Evolutionary conservation across 2,329 filamentous ascomycete species (phyloP).

Genomic region (Didymella sp.): DNA sequence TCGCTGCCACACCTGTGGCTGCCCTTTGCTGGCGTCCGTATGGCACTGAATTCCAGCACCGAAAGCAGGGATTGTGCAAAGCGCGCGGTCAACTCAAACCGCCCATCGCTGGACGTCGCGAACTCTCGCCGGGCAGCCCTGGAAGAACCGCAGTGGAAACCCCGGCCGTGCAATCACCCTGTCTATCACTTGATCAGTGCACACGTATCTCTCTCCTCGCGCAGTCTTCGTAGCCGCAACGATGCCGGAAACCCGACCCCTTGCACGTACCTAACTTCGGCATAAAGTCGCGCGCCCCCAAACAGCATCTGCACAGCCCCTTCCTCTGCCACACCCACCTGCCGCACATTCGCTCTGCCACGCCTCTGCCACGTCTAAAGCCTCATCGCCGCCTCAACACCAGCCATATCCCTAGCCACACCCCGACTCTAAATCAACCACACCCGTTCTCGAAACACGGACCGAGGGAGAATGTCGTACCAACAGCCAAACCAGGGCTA

Average conservation of each 20-base stretch:
- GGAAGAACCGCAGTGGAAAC: background rate
- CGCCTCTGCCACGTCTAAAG: background rate
- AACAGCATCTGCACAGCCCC: background rate
- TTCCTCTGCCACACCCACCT: background rate
- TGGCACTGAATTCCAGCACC: too few relatives aligned
- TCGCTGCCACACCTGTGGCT: conserved; percentile 16
- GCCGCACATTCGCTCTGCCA: background rate
- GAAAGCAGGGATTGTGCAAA: background rate
- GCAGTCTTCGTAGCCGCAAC: background rate
- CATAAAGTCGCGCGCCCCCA: background rate
- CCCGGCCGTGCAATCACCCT: background rate
- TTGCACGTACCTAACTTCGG: too few relatives aligned
- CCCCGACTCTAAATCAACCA: conserved; percentile 21
- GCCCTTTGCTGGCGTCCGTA: background rate
- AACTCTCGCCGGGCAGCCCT: background rate
- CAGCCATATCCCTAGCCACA: conserved; percentile 14
- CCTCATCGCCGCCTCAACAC: conserved; percentile 4
- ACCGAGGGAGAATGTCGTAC: conserved; percentile 20
- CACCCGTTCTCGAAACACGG: background rate
- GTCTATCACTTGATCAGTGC: background rate
- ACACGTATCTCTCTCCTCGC: background rate
- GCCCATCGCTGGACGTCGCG: too few relatives aligned
- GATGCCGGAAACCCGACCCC: too few relatives aligned
- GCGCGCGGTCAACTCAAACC: background rate
- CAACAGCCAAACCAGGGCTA: conserved; percentile 31